phyloP scores from a whole-genome alignment of 1,139 yeast genomes.

The Pichia terricola region DNA sequence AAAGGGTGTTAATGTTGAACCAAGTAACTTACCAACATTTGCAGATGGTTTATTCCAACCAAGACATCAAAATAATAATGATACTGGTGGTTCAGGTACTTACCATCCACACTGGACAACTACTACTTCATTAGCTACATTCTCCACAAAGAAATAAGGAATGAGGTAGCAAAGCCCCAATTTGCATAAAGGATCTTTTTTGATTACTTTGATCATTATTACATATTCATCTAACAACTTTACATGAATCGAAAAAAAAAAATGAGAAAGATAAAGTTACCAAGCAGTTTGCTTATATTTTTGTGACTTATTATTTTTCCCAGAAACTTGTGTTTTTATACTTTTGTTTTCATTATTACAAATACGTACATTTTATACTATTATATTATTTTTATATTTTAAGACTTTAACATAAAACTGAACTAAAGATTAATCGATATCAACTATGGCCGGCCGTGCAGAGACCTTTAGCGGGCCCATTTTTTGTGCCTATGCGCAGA shows the following conservation, averaged over 20 bases:
- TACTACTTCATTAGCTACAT: conserved; percentile 44
- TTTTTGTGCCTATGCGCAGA: too few relatives aligned
- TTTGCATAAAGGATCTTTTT: not conserved
- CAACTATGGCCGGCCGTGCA: too few relatives aligned
- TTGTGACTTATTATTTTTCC: too few relatives aligned
- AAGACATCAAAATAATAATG: conserved; percentile 70
- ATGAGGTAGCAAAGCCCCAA: not conserved
- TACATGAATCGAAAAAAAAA: not conserved
- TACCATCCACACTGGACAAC: conserved; percentile 45
- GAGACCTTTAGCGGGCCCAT: too few relatives aligned
- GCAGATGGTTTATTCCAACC: conserved; percentile 82
- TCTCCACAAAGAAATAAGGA: conserved; percentile 53
- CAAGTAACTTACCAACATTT: conserved; percentile 34
- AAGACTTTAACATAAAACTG: too few relatives aligned
- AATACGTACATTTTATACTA: too few relatives aligned
- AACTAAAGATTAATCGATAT: too few relatives aligned
- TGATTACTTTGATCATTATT: not conserved
- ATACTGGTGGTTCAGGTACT: conserved; percentile 58
- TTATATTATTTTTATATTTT: too few relatives aligned
- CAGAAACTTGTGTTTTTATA: too few relatives aligned
- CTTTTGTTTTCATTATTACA: too few relatives aligned
- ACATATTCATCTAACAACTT: not conserved
- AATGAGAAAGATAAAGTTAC: too few relatives aligned
- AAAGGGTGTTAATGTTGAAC: conserved; percentile 26
- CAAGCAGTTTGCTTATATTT: too few relatives aligned